A percentile compares a stretch with the other conserved stretches of the same genome.
phyloP scores from a whole-genome alignment of 495 filamentous ascomycete genomes.

The Talaromyces thailandensis region DNA sequence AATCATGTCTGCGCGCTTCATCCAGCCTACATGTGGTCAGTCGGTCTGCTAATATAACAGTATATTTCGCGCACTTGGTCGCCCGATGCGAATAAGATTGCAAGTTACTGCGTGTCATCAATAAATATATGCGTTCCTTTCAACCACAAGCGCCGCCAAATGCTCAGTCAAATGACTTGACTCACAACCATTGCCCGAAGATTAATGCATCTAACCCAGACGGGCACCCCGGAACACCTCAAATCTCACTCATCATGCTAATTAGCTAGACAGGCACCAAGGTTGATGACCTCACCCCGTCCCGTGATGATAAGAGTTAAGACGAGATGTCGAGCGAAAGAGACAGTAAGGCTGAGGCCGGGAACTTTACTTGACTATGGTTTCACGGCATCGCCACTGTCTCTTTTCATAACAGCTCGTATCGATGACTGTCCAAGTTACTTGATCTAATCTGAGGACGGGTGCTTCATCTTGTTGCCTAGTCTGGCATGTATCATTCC shows the following conservation, averaged over 20 bases:
- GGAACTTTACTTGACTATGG: constrained; percentile 18
- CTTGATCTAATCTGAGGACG: constrained; percentile 51
- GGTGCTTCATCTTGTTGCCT: not conserved
- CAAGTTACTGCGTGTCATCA: not conserved
- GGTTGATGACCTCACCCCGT: not conserved
- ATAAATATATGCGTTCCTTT: not conserved
- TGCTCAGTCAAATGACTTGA: not conserved
- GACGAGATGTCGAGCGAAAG: constrained; percentile 2
- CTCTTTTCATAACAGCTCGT: constrained; percentile 6
- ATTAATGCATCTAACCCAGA: not conserved
- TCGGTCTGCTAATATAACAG: not conserved
- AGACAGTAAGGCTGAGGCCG: constrained; percentile 11
- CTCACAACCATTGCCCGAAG: not conserved
- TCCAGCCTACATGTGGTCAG: not conserved
- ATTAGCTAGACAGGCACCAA: not conserved
- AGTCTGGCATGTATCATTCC: not conserved
- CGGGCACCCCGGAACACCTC: not conserved
- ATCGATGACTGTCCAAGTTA: constrained; percentile 40
- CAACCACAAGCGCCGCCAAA: not conserved
- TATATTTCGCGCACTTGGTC: not conserved
- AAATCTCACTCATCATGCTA: not conserved
- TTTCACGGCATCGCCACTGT: constrained; percentile 30
- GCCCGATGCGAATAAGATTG: not conserved
- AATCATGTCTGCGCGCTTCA: not conserved
- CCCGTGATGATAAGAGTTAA: constrained; percentile 6